These are phyloP conservation scores for Globisporangium uncinulatum DNA, from an alignment of 352 stramenopile genomes.

Conservation along the genomic window DNA sequence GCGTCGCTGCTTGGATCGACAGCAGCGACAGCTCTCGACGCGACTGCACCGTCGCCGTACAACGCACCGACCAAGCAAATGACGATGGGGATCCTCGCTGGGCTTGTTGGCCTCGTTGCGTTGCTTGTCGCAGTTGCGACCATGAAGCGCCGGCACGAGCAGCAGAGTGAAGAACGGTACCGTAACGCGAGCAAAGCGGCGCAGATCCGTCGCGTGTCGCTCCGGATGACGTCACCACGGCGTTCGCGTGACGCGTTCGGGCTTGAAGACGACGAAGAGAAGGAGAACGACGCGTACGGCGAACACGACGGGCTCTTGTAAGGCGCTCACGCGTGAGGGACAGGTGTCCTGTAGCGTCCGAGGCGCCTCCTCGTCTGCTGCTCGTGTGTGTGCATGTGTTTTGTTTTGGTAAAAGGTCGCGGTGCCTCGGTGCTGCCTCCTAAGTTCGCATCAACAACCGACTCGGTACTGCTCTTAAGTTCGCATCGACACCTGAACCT, in stretches of 20 bases:
- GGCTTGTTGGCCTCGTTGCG: slow-evolving; percentile 41
- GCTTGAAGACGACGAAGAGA: slow-evolving; percentile 36
- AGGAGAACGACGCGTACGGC: slow-evolving; percentile 43
- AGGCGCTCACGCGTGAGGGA: slow-evolving; percentile 5
- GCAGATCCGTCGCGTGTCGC: slow-evolving; percentile 70
- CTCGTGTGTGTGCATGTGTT: not conserved
- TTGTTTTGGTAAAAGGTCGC: too few species aligned
- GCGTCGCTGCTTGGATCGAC: not conserved
- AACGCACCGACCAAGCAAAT: slow-evolving; percentile 61
- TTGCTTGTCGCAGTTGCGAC: slow-evolving; percentile 59
- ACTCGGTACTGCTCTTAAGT: too few species aligned
- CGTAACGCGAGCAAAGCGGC: slow-evolving; percentile 52
- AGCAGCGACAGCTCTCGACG: not conserved
- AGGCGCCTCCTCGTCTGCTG: too few species aligned
- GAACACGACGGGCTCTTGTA: slow-evolving; percentile 57
- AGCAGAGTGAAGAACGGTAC: slow-evolving; percentile 41
- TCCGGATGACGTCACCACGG: slow-evolving; percentile 40
- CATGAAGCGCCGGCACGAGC: slow-evolving; percentile 59
- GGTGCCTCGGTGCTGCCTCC: too few species aligned
- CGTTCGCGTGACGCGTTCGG: slow-evolving; percentile 2
- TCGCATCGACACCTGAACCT: too few species aligned
- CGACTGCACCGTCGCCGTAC: slow-evolving; percentile 12
- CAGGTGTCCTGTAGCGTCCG: too few species aligned
- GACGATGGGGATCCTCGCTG: slow-evolving; percentile 49
- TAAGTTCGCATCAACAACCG: too few species aligned